Evolutionary conservation across 1,284 basidiomycete species (phyloP), one percentile per base, ranked within the genome.

Genomic region (Lentinula novae-zelandiae): DNA sequence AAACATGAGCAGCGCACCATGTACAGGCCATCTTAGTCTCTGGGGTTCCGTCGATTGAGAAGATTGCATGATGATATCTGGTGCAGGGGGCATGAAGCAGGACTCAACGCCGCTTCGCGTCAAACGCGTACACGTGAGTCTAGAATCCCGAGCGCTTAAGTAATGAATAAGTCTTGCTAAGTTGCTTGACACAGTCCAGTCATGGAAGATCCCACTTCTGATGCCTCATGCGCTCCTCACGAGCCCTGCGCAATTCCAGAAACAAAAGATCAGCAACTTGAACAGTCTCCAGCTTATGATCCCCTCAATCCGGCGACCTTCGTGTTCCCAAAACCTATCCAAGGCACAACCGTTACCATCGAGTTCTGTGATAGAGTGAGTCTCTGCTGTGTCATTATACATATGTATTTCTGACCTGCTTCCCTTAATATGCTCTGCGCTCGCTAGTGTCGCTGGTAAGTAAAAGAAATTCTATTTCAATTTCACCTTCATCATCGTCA

Each of bases 281-380:
- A 53, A 53, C 17, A 31, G 4, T 17, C 44, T 31, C 27, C 10
- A 4, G 15, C 15, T 44, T 48, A 44, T 40, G 36, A 44, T 44
- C 51, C 42, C 17, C 22, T 84, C 44, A 81, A 89, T 65, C 75
- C 81, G 0, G 71, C 79, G 0, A 84, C 83, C 0, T 91, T 93
- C 70, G 72, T 81, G 6, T 81, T 83, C 51, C 90, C 90, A 1
- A 70, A 70, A 9, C 72, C 77, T 17, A 69, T 80, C 33, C 73
- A 78, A 0, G 66, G 72, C 12, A 78, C 82, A 6, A 82, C 79
- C 39, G 73, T 90, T 36, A 78, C 77, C 6, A 90, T 96, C 64
- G 92, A 95, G 73, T 95, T 92, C 70, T 95, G 93, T 70, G 90
- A 95, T 70, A 80, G 91, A 77, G 90, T 95, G 72, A 70, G 88